A percentile compares a stretch with the other conserved stretches of the same genome.
Conservation (phyloP, 495 filamentous ascomycete species). For the Podospora comata region DNA sequence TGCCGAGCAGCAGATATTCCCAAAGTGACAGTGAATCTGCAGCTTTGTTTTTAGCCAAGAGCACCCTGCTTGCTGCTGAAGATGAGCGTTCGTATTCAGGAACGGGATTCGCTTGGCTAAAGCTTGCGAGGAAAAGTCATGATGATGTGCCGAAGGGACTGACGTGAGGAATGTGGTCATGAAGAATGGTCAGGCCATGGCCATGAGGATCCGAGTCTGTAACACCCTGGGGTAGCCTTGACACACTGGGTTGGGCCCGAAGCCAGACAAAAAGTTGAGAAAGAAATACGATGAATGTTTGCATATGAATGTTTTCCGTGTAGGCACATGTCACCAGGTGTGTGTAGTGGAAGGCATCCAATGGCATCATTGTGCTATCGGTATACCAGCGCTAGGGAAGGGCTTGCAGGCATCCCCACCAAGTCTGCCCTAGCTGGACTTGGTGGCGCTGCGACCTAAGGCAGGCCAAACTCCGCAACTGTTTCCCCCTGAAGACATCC, state of each 20-base stretch:
- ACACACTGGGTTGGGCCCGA: not conserved
- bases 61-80: not conserved
- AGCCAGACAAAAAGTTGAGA: not conserved
- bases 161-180: not conserved
- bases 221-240: not conserved
- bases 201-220: not conserved
- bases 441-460: not conserved
- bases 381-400: slow-evolving; percentile 2
- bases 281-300: not conserved
- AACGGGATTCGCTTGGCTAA: not conserved
- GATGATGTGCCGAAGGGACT: not conserved
- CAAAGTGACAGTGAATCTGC: not conserved
- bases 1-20: not conserved
- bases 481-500: slow-evolving; percentile 10
- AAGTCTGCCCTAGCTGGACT: slow-evolving; percentile 13
- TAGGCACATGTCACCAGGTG: not conserved
- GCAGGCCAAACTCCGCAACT: slow-evolving; percentile 14
- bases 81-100: not conserved
- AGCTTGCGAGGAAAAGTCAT: not conserved
- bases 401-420: not conserved
- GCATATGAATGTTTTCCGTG: no score
- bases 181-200: not conserved
- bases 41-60: not conserved
- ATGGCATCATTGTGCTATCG: not conserved
- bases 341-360: not conserved